phyloP scores from a whole-genome alignment of 2,329 filamentous ascomycete genomes.

The Sporothrix luriei region DNA sequence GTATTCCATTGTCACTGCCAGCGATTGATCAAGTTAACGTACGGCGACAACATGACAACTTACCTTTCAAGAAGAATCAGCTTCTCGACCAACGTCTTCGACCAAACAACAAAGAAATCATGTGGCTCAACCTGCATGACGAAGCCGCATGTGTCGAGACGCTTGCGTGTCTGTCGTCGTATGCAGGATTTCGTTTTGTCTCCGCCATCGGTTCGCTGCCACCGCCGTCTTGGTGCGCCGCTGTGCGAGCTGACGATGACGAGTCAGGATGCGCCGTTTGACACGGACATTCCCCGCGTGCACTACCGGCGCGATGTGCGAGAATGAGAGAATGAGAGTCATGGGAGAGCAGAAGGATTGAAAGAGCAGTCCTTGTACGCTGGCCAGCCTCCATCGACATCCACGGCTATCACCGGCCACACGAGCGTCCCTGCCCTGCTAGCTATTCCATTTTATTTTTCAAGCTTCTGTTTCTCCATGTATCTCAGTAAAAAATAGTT shows the following conservation, averaged over 20 bases:
- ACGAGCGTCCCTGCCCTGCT: background rate
- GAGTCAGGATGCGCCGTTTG: background rate
- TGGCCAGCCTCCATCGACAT: conserved; percentile 12
- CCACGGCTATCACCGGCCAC: background rate
- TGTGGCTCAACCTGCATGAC: background rate
- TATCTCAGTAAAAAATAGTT: no score
- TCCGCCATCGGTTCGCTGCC: background rate
- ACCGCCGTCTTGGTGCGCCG: background rate
- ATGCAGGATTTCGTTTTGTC: background rate
- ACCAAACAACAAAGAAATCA: background rate
- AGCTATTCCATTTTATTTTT: background rate
- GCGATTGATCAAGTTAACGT: no score
- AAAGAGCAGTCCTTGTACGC: background rate
- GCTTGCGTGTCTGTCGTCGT: conserved; percentile 16
- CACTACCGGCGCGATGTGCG: background rate
- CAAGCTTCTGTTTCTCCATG: background rate
- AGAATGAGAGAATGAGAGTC: background rate
- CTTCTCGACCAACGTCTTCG: no score
- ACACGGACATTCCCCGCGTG: conserved; percentile 8
- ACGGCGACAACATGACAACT: no score
- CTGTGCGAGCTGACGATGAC: conserved; percentile 23
- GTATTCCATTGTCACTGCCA: no score
- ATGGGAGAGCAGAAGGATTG: background rate
- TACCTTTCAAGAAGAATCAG: no score
- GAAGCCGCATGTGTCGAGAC: background rate